Base-by-base conservation (phyloP, 345 rosid genomes). In the Eucalyptus sp. region DNA sequence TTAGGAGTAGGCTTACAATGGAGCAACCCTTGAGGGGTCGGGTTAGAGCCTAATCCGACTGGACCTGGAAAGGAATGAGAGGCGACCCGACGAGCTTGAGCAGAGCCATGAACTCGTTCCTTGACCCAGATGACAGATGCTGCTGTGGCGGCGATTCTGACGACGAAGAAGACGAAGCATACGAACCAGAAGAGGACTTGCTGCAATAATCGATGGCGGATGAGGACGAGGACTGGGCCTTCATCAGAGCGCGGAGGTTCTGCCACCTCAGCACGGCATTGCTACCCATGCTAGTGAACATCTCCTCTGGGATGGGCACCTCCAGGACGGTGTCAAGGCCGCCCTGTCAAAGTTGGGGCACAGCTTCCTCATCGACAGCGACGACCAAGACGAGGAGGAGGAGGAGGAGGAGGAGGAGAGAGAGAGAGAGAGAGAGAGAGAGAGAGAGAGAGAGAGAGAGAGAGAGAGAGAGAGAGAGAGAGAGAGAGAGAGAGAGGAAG, bases 71-170 rank as follows among this genome's bases (percentile, higher is more conserved):
- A 48, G 99, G 98, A 87, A 97, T 92, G 48, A 97, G 97, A 91
- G 99, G 98, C 86, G 97, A 93, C 20, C 99, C 98, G 43, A 98
- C 98, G 33, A 96, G 95, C 93, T 98, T 98, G 76, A 98, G 95
- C 96, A 98, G 94, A 8, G 99, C 97, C 89, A 95, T 91, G 89
- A 98, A 97, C 93, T 98, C 99, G 15, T 86, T 94, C 85, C 93
- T 93, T 5, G 98, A 96, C 89, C 94, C 95, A 20, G 99, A 92
- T 37, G 93, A 98, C 87, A 97, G 96, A 91, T 90, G 96, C 48
- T 76, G 83, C 83, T 76, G 83, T 22, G 29, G 29, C 3, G 3
- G 29, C 15, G 83, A 37, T 64, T 64, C 10, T 20, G 83, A 41
- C 8, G 48, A 11, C 27, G 83, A 76, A 2, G 81, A 33, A 20